Evolutionary conservation across 23 red algal genomes (phyloP), one percentile per base, ranked within the genome.

Genomic region (Gracilaria gracilis): DNA sequence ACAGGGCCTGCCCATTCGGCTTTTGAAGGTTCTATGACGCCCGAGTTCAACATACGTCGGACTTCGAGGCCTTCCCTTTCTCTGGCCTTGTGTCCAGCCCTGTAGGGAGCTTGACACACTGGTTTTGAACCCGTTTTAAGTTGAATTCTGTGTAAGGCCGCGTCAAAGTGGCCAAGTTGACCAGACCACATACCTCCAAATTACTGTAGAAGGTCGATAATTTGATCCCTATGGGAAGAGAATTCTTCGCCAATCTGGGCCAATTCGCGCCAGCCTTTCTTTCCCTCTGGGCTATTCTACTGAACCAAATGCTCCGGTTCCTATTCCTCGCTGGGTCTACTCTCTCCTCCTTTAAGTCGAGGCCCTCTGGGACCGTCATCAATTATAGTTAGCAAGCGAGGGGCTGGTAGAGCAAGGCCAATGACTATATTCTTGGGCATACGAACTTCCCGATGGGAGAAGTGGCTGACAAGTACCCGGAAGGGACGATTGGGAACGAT

Each of bases 1-100:
- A 79, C 74, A 55, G 44, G 74, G 25, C 31, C 13, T 79, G 49
- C 74, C 74, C 74, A 32, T 39, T 79, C 74, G 25, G 36, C 74
- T 9, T 37, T 55, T 19, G 74, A 79, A n/a, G 74, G 74, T 55
- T 79, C 74, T 1, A 79, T 79, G 44, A 79, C 38, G 24, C 49
- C 40, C 9, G 49, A 28, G 25, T 49, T 19, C 28, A 79, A 24
- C 49, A 49, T 79, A 9, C 74, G 40, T 17, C 49, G 31, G 20
- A 79, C 74, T 49, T 79, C 49, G 24, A 17, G 12, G 28, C 28
- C 38, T 39, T 53, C 74, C 40, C 48, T 79, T 13, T 48, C 31
- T 29, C 74, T 31, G 44, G 20, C 27, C 31, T 53, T 55, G 49
- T 53, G 74, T 49, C 49, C 49, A 25, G 74, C 49, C 38, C 74